Conservation (phyloP, 805 yeast species). For the Schwanniomyces yamadae region DNA sequence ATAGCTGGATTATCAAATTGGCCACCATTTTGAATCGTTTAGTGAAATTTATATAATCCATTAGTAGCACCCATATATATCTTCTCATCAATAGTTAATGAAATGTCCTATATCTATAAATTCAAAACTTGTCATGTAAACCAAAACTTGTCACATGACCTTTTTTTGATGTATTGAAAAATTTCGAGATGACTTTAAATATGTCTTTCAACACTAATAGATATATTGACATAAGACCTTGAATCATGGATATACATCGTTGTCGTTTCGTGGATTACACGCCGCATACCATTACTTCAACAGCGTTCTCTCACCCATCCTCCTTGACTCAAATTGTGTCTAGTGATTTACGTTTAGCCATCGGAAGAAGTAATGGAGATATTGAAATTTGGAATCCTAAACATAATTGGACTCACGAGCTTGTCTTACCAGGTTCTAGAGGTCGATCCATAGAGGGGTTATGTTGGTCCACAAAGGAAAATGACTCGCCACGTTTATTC, state of each 20-base stretch:
- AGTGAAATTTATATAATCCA: conserved; percentile 38
- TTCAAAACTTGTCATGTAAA: background rate
- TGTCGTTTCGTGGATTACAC: conserved; percentile 88
- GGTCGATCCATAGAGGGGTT: conserved; percentile 88
- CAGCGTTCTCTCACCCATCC: conserved; percentile 71
- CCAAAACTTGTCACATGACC: conserved; percentile 4
- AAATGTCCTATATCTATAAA: background rate
- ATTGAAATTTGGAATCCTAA: conserved; percentile 94
- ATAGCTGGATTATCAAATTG: conserved; percentile 44
- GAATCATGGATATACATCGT: conserved; percentile 74
- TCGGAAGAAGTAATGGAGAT: conserved; percentile 92
- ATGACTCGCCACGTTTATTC: conserved; percentile 65
- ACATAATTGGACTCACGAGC: conserved; percentile 77
- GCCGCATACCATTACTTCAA: conserved; percentile 79
- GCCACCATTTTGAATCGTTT: conserved; percentile 36
- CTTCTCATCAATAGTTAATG: no score
- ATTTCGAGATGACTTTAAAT: conserved; percentile 17
- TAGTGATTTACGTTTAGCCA: conserved; percentile 70
- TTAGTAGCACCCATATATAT: no score
- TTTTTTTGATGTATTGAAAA: conserved; percentile 10
- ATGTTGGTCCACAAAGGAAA: conserved; percentile 64
- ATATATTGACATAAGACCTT: no score
- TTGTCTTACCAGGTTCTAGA: conserved; percentile 67
- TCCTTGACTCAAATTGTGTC: conserved; percentile 37
- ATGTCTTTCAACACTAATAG: no score